These are phyloP conservation scores for Pneumocystis jirovecii DNA, from an alignment of 1,139 yeast species.

Conservation along the genomic window DNA sequence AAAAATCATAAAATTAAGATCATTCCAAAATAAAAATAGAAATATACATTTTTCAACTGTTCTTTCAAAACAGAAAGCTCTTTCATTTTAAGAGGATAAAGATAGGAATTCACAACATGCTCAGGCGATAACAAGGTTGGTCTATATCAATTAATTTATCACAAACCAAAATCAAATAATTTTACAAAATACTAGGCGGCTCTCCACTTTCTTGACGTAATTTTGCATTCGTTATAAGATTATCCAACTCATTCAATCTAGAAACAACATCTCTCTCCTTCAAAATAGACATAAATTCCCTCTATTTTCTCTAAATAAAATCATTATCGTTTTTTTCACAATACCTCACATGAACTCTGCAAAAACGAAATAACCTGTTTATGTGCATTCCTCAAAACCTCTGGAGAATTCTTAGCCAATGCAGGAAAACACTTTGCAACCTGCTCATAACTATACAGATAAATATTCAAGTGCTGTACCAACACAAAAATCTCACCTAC, in stretches of 20 bases:
- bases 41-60: neutral
- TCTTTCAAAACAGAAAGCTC: neutral
- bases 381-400: neutral
- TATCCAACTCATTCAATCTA: neutral
- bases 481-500: neutral
- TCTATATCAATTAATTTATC: neutral
- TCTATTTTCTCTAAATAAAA: neutral
- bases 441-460: neutral
- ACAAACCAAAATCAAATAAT: neutral
- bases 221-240: neutral
- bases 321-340: neutral
- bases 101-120: neutral
- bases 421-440: neutral
- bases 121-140: neutral
- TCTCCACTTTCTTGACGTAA: neutral
- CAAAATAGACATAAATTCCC: neutral
- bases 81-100: neutral
- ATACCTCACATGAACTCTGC: neutral
- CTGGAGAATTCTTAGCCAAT: neutral
- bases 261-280: neutral
- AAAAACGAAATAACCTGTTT: neutral
- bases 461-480: neutral
- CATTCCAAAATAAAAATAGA: neutral
- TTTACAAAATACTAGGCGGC: neutral
- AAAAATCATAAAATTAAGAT: neutral